Evolutionary conservation across 2,329 filamentous ascomycete species (phyloP), one percentile per base, ranked within the genome.

Genomic region (Microdochium bolleyi): DNA sequence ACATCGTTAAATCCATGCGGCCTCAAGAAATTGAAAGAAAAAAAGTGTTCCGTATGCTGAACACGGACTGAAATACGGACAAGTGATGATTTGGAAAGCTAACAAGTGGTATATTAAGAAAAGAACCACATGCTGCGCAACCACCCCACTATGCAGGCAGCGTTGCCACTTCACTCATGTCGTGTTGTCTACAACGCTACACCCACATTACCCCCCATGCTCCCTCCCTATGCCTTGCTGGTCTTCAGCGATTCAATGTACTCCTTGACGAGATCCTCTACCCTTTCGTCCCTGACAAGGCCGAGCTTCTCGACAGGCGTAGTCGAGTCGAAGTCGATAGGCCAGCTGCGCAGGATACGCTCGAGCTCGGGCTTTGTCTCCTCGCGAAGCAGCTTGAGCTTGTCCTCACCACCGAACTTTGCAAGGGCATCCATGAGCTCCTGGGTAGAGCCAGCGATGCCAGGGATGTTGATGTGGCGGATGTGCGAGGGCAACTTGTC

Each of bases 301-400:
- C 80, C 81, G 50, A 84, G 60, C 49, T 63, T 69, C 52, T 30
- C 5, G 10, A 79, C 65, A 9, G 78, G 72, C 55, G 76, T 72
- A 9, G 62, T 67, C 44, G 77, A 77, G 60, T 83, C 78, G 59
- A 83, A 77, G 52, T 77, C 74, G 54, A 76, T 73, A 11, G 79
- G 76, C 82, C 82, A 85, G 55, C 79, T 80, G 57, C 79, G 73
- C 63, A 85, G 65, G 54, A 85, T 82, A 57, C 71, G 70, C 66
- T 83, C 80, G 54, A 79, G 68, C 24, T 68, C 75, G 27, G 73
- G 72, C 58, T 82, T 75, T 54, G 73, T 75, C 64, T 76, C 76
- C 64, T 85, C 81, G 59, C 69, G 73, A 19, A 85, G 66, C 14
- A 79, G 66, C 52, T 66, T 66, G 59, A 83, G 61, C 62, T 72